phyloP scores from a whole-genome alignment of 1,284 basidiomycete species.

The Laetiporus sulphureus region DNA sequence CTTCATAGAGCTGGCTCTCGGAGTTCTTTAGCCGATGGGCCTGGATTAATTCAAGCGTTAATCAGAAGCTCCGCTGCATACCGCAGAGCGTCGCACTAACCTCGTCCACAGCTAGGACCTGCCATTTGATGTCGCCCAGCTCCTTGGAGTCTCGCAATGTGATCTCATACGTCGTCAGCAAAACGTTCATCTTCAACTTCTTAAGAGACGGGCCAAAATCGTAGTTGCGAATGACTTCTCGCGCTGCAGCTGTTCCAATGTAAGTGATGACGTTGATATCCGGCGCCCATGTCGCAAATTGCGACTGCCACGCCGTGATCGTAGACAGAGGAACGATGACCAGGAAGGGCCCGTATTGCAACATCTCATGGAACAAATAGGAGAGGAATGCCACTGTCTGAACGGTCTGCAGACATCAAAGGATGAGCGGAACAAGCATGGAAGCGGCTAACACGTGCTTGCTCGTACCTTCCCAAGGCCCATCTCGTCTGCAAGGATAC shows the following conservation, averaged over 20 bases:
- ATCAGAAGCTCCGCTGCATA: too few relatives aligned
- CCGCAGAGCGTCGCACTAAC: too few relatives aligned
- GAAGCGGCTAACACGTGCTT: neutral
- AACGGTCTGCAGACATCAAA: conserved; percentile 57
- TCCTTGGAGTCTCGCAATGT: conserved; percentile 89
- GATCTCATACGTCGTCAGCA: conserved; percentile 97
- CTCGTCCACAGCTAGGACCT: conserved; percentile 94
- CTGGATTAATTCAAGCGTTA: too few relatives aligned
- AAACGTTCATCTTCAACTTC: conserved; percentile 94
- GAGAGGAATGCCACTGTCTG: conserved; percentile 96
- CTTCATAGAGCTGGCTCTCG: conserved; percentile 96
- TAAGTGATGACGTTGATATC: conserved; percentile 97
- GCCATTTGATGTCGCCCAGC: conserved; percentile 95
- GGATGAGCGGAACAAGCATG: neutral
- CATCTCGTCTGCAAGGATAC: conserved; percentile 99
- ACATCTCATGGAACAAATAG: conserved; percentile 89
- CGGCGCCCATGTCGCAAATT: conserved; percentile 94
- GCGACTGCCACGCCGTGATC: conserved; percentile 96
- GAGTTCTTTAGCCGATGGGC: conserved; percentile 98
- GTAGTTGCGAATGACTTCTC: conserved; percentile 87
- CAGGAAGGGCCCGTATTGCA: conserved; percentile 95
- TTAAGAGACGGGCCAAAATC: conserved; percentile 87
- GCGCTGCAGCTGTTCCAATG: conserved; percentile 84
- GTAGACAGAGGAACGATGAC: conserved; percentile 98
- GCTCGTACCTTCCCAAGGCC: conserved; percentile 85